phyloP scores from a whole-genome alignment of 2,329 filamentous ascomycete genomes.

The Aspergillus pseudonomiae region DNA sequence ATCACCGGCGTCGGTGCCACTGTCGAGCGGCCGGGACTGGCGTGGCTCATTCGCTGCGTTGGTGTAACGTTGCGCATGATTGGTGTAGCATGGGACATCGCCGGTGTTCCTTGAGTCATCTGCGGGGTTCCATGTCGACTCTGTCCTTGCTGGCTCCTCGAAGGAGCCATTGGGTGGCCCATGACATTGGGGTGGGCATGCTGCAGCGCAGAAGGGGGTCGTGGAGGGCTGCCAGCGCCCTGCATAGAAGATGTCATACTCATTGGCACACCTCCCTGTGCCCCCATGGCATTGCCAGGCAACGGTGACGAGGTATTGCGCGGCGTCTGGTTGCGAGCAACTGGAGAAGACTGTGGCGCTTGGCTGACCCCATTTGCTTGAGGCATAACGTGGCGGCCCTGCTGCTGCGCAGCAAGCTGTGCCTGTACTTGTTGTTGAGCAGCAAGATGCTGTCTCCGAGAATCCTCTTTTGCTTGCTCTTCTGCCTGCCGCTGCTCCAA shows the following conservation, averaged over 20 bases:
- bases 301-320: conserved; percentile 50
- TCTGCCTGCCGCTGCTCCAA: conserved; percentile 47
- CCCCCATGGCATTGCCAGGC: conserved; percentile 41
- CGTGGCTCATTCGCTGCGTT: conserved; percentile 49
- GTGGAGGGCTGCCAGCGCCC: conserved; percentile 49
- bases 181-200: conserved; percentile 51
- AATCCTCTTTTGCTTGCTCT: conserved; percentile 47
- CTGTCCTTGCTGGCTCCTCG: conserved; percentile 49
- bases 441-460: conserved; percentile 41
- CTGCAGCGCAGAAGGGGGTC: conserved; percentile 50
- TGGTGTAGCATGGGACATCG: conserved; percentile 51
- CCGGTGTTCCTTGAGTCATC: conserved; percentile 50
- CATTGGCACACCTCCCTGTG: conserved; percentile 48
- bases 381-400: conserved; percentile 56
- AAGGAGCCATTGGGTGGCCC: conserved; percentile 49
- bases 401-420: conserved; percentile 46
- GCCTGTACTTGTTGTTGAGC: conserved; percentile 54
- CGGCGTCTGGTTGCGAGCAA: conserved; percentile 52
- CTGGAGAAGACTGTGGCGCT: conserved; percentile 50
- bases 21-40: conserved; percentile 47
- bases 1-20: conserved; percentile 50
- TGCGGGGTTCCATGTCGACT: conserved; percentile 53
- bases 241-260: conserved; percentile 48
- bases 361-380: conserved; percentile 47
- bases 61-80: conserved; percentile 52